These are phyloP conservation scores for Skeletonema grethae DNA, from an alignment of 108 stramenopile genomes.

Conservation along the genomic window DNA sequence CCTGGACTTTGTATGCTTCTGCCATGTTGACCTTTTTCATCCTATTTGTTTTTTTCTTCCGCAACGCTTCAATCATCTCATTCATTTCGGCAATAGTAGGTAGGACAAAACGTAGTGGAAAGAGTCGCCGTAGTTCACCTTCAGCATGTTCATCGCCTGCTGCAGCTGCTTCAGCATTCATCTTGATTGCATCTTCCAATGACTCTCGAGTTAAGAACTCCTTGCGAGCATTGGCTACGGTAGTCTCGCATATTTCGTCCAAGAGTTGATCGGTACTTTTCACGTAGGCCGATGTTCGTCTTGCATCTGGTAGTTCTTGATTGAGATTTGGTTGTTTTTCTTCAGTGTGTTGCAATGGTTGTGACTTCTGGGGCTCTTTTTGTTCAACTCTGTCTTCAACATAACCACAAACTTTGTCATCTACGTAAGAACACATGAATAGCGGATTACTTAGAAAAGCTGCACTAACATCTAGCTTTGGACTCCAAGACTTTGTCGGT, in stretches of 20 bases:
- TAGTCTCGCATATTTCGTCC: background rate
- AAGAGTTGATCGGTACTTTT: background rate
- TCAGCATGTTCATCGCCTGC: background rate
- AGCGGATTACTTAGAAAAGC: background rate
- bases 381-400: background rate
- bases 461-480: background rate
- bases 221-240: slow-evolving; percentile 3
- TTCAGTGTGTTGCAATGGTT: background rate
- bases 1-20: background rate
- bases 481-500: background rate
- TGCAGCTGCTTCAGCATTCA: background rate
- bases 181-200: slow-evolving; percentile 3
- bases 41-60: background rate
- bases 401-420: slow-evolving; percentile 4
- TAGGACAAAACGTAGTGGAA: slow-evolving; percentile 2
- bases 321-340: background rate
- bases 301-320: background rate
- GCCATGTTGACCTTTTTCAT: background rate
- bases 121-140: background rate
- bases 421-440: background rate
- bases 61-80: slow-evolving; percentile 1
- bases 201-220: slow-evolving; percentile 7
- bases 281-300: background rate
- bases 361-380: background rate
- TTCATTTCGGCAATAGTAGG: slow-evolving; percentile 6